Evolutionary conservation across 2,329 filamentous ascomycete genomes (phyloP).

Genomic region (Rhynchosporium agropyri): DNA sequence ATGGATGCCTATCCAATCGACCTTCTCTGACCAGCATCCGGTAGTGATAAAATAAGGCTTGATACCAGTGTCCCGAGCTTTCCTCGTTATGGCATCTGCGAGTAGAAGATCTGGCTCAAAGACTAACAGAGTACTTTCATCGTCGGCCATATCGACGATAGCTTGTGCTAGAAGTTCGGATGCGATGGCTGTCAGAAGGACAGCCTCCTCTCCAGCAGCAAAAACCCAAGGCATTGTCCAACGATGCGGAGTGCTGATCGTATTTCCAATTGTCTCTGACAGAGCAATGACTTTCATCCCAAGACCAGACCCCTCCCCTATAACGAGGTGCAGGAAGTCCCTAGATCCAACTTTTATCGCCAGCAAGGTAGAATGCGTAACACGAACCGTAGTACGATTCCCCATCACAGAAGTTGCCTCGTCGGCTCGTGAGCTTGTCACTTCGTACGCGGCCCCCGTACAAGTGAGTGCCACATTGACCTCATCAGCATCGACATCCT

Average conservation of each 20-base stretch:
- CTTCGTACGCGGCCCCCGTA: conserved; percentile 12
- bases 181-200: conserved; percentile 12
- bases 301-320: not conserved
- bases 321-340: conserved; percentile 9
- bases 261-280: conserved; percentile 10
- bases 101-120: conserved; percentile 15
- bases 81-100: conserved; percentile 10
- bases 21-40: not conserved
- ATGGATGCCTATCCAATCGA: conserved; percentile 5
- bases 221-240: conserved; percentile 21
- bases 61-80: conserved; percentile 5
- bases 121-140: conserved; percentile 8
- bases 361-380: conserved; percentile 19
- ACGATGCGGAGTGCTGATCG: not conserved
- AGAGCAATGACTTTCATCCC: conserved; percentile 18
- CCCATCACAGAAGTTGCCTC: not conserved
- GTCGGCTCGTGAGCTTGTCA: not conserved
- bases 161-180: conserved; percentile 14
- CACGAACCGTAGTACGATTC: conserved; percentile 11
- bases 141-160: not conserved
- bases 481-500: conserved; percentile 16
- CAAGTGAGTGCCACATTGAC: conserved; percentile 7
- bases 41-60: conserved; percentile 18
- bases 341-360: conserved; percentile 10
- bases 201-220: conserved; percentile 4